A percentile compares a stretch with the other conserved stretches of the same genome.
Conservation (phyloP, 768 basidiomycete genomes). For the Leccinum boreale region DNA sequence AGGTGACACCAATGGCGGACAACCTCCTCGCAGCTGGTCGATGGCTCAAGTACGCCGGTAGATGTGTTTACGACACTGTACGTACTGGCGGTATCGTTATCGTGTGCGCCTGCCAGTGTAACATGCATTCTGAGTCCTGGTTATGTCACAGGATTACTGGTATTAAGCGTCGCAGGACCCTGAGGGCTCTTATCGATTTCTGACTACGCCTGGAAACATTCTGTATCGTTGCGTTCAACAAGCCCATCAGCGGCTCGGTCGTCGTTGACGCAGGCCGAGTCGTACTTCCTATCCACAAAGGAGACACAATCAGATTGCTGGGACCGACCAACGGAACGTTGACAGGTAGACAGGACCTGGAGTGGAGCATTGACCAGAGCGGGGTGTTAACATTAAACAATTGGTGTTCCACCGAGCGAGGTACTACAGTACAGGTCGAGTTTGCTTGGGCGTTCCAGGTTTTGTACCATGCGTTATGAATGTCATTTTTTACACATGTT, state of each 20-base stretch:
- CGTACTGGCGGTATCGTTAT: constrained; percentile 9
- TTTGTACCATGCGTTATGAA: constrained; percentile 19
- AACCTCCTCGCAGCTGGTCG: constrained; percentile 48
- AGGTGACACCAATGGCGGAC: constrained; percentile 45
- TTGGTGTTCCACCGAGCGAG: constrained; percentile 27
- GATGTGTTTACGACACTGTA: constrained; percentile 53
- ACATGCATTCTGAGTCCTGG: not conserved
- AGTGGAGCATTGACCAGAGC: constrained; percentile 30
- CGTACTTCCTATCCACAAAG: constrained; percentile 40
- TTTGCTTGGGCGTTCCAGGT: constrained; percentile 43
- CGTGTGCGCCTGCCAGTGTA: not conserved
- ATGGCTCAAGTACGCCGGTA: constrained; percentile 50
- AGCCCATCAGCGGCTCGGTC: constrained; percentile 33
- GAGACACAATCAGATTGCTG: constrained; percentile 44
- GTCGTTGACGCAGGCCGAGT: constrained; percentile 33
- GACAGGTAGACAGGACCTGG: constrained; percentile 14
- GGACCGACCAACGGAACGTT: constrained; percentile 19
- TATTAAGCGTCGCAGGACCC: constrained; percentile 43
- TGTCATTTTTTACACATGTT: not conserved
- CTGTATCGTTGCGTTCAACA: constrained; percentile 44
- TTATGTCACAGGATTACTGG: constrained; percentile 41
- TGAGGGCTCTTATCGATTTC: constrained; percentile 39
- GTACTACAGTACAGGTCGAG: constrained; percentile 23
- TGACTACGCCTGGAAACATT: constrained; percentile 49
- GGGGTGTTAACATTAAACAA: too few species aligned